These are phyloP conservation scores for Pythium monospermum DNA, from an alignment of 352 stramenopile genomes.

Conservation along the genomic window DNA sequence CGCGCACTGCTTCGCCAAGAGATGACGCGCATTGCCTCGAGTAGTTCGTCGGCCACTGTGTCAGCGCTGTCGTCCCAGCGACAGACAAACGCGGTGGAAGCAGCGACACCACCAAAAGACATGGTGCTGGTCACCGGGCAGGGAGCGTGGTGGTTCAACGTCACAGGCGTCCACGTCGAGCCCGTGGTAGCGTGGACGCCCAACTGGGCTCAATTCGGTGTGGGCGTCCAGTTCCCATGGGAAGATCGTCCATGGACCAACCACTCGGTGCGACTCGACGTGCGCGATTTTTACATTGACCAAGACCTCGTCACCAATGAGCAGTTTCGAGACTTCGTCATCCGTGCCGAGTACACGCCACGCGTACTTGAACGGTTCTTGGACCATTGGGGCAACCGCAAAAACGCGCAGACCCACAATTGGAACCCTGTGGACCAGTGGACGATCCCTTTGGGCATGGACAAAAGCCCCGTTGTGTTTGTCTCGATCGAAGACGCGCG, in stretches of 20 bases:
- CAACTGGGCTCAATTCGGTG: conserved; percentile 43
- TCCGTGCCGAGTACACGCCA: conserved; percentile 45
- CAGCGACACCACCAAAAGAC: no score
- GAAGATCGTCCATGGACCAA: conserved; percentile 76
- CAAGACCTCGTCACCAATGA: conserved; percentile 73
- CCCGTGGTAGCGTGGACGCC: conserved; percentile 68
- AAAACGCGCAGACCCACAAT: neutral
- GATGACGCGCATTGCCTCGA: conserved; percentile 14
- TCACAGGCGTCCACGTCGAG: conserved; percentile 77
- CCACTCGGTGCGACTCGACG: conserved; percentile 49
- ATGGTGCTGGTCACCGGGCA: conserved; percentile 52
- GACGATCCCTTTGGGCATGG: conserved; percentile 36
- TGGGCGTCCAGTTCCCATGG: conserved; percentile 83
- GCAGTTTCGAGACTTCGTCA: conserved; percentile 58
- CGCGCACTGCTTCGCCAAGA: conserved; percentile 21
- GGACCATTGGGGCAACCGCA: conserved; percentile 59
- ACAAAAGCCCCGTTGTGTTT: conserved; percentile 68
- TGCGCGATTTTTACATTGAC: conserved; percentile 75
- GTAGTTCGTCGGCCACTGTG: no score
- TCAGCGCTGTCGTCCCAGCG: no score
- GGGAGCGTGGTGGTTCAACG: conserved; percentile 73
- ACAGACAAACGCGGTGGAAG: no score
- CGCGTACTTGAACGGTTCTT: conserved; percentile 60
- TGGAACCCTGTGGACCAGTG: conserved; percentile 31
- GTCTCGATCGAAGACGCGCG: conserved; percentile 69